phyloP scores from a whole-genome alignment of 2,329 filamentous ascomycete genomes.

The Graphilbum fragrans region DNA sequence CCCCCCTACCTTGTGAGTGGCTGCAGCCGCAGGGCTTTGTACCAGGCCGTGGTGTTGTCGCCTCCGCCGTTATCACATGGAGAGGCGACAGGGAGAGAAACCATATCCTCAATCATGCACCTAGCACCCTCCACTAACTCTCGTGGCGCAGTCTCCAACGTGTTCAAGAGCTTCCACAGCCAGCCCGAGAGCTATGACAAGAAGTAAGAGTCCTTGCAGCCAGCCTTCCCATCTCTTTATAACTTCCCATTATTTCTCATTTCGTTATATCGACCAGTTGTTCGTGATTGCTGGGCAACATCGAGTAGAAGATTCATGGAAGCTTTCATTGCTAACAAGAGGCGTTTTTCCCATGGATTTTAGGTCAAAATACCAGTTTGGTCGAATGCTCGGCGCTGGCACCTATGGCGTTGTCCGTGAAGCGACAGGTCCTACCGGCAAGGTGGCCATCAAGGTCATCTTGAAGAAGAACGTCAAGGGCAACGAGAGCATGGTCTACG shows the following conservation, averaged over 20 bases:
- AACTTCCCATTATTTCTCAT: not conserved
- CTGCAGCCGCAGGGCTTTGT: too few relatives aligned
- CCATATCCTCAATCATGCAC: too few relatives aligned
- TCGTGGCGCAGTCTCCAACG: conserved; percentile 54
- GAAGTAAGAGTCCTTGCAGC: conserved; percentile 48
- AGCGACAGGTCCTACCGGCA: conserved; percentile 69
- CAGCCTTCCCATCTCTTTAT: not conserved
- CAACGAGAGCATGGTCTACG: conserved; percentile 97
- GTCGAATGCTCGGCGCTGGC: conserved; percentile 84
- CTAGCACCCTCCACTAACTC: too few relatives aligned
- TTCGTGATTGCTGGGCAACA: not conserved
- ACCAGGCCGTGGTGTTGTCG: too few relatives aligned
- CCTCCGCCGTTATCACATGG: too few relatives aligned
- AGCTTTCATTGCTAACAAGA: not conserved
- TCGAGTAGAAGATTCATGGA: too few relatives aligned
- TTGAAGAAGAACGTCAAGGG: conserved; percentile 98
- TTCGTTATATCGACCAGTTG: not conserved
- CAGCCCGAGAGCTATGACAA: conserved; percentile 98
- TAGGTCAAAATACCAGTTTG: conserved; percentile 81
- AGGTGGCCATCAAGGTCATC: conserved; percentile 97
- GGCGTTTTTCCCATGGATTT: conserved; percentile 5
- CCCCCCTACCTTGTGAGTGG: too few relatives aligned
- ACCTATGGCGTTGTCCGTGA: conserved; percentile 98
- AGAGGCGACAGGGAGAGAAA: too few relatives aligned
- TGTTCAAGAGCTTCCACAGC: conserved; percentile 92